Percentiles rank a stretch among this genome's conserved stretches.
These are phyloP conservation scores for Microstegium vimineum DNA, from an alignment of 176 grass and related monocot species.

Conservation along the genomic window DNA sequence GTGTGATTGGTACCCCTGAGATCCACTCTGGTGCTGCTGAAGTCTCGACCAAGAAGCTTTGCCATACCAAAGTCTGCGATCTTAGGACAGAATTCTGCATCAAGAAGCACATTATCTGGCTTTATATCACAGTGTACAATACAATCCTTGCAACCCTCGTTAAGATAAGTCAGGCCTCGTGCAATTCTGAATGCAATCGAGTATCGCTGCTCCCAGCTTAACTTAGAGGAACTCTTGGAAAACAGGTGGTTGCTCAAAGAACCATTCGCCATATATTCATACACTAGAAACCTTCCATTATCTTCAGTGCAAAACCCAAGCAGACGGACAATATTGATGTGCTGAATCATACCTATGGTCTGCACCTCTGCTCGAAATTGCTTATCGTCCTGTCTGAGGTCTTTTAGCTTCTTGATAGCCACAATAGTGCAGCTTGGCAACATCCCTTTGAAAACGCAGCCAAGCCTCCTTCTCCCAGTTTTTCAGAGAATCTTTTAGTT, in stretches of 20 bases:
- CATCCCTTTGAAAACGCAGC: constrained; percentile 37
- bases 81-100: constrained; percentile 17
- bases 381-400: constrained; percentile 12
- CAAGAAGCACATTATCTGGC: constrained; percentile 33
- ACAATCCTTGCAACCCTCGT: constrained; percentile 34
- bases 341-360: constrained; percentile 47
- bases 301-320: constrained; percentile 35
- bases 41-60: constrained; percentile 23
- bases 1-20: constrained; percentile 29
- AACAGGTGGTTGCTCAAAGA: constrained; percentile 34
- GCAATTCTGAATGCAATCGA: constrained; percentile 18
- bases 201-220: constrained; percentile 34
- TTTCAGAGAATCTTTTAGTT: no score
- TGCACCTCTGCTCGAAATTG: constrained; percentile 43
- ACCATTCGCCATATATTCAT: constrained; percentile 40
- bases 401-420: constrained; percentile 37
- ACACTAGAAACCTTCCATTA: constrained; percentile 19
- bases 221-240: background rate
- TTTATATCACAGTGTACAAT: constrained; percentile 30
- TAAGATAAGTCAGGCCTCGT: constrained; percentile 41
- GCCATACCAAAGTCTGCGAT: constrained; percentile 37
- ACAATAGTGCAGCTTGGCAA: background rate
- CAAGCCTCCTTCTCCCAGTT: constrained; percentile 38
- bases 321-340: constrained; percentile 35
- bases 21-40: constrained; percentile 34